A percentile compares a stretch with the other conserved stretches of the same genome.
phyloP scores from a whole-genome alignment of 768 basidiomycete genomes.

The Lactifluus piperatus region DNA sequence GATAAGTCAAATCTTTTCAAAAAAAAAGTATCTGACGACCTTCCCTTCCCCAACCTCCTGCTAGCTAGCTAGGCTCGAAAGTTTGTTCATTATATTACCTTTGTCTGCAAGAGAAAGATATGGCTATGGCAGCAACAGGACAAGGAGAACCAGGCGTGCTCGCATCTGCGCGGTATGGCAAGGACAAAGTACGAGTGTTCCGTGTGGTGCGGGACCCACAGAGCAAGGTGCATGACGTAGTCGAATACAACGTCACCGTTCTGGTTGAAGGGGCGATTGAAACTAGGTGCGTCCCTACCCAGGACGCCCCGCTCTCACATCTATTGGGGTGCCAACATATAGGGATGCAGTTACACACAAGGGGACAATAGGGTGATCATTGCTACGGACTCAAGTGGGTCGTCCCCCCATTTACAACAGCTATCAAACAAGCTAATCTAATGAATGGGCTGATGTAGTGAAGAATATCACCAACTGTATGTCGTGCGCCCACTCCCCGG shows the following conservation, averaged over 20 bases:
- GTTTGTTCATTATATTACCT: too few species aligned
- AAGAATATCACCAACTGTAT: conserved; percentile 34
- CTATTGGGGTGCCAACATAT: not conserved
- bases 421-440: not conserved
- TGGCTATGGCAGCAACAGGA: not conserved
- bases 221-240: conserved; percentile 57
- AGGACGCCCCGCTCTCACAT: not conserved
- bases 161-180: conserved; percentile 65
- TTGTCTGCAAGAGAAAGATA: too few species aligned
- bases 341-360: conserved; percentile 57
- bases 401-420: not conserved
- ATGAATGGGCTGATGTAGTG: conserved; percentile 20
- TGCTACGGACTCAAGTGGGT: conserved; percentile 69
- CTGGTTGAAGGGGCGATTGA: conserved; percentile 80
- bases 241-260: conserved; percentile 76
- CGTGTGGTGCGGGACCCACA: conserved; percentile 60
- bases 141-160: conserved; percentile 24
- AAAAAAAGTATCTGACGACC: too few species aligned
- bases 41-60: too few species aligned
- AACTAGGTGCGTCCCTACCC: conserved; percentile 40
- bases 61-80: too few species aligned
- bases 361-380: conserved; percentile 86
- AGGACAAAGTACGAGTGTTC: conserved; percentile 81
- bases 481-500: not conserved
- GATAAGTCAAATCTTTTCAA: too few species aligned